Evolutionary conservation across 2,329 filamentous ascomycete species (phyloP).

Genomic region (Ophiostoma quercus): DNA sequence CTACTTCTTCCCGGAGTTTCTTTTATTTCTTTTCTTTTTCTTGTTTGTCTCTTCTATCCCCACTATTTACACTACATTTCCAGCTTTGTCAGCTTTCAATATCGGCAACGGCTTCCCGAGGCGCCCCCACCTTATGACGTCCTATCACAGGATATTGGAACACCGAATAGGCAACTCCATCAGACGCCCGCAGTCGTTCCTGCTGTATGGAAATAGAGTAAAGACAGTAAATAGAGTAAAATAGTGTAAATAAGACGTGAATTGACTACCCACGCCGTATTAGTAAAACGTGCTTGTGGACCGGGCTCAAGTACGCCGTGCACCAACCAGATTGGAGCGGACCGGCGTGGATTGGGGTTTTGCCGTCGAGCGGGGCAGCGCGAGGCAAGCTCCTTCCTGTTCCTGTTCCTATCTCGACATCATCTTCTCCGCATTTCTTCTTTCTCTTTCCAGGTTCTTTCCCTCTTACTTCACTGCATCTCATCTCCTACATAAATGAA

Average conservation of each 20-base stretch:
- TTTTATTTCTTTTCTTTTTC: not conserved
- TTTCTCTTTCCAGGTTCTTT: not conserved
- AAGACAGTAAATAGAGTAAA: not conserved
- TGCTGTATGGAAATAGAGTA: not conserved
- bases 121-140: conserved; percentile 4
- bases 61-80: not conserved
- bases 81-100: not conserved
- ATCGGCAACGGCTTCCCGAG: not conserved
- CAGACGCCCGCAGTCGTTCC: not conserved
- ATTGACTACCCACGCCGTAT: not conserved
- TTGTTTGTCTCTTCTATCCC: not conserved
- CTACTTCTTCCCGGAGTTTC: too few relatives aligned
- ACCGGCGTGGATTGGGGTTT: not conserved
- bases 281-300: not conserved
- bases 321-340: not conserved
- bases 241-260: not conserved
- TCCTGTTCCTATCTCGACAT: not conserved
- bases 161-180: not conserved
- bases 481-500: conserved; percentile 10
- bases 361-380: not conserved
- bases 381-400: not conserved
- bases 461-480: not conserved
- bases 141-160: not conserved
- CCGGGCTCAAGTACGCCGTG: too few relatives aligned
- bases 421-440: not conserved